Percentiles rank a stretch among this genome's conserved stretches.
Evolutionary conservation across 78 protist species (phyloP).

Genomic region (Guillardia theta): DNA sequence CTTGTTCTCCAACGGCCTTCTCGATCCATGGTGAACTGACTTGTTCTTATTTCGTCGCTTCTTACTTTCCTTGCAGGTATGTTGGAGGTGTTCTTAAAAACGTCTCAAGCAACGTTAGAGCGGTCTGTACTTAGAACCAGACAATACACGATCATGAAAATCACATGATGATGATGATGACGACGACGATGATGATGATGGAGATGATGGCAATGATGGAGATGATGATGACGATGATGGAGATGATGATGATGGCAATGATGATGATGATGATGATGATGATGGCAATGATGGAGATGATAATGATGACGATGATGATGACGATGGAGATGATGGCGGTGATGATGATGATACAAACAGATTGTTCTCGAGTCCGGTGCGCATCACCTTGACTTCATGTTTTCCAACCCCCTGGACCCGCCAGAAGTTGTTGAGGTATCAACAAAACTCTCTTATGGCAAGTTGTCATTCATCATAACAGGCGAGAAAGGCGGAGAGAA

Average conservation of each 20-base stretch:
- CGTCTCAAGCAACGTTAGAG: too few species aligned
- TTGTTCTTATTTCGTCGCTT: too few species aligned
- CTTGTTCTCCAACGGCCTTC: conserved; percentile 42
- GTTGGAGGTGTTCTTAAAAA: too few species aligned
- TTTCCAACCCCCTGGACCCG: conserved; percentile 1
- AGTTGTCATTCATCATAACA: too few species aligned
- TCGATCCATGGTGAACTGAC: conserved; percentile 42
- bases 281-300: not conserved
- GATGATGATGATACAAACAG: not conserved
- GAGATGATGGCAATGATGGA: not conserved
- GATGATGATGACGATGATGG: not conserved
- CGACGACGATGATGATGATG: not conserved
- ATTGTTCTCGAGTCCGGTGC: conserved; percentile 9
- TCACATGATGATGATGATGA: not conserved
- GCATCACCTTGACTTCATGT: conserved; percentile 41
- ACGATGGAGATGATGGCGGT: not conserved
- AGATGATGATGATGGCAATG: not conserved
- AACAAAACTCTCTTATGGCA: too few species aligned
- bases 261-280: not conserved
- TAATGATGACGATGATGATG: not conserved
- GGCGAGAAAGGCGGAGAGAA: too few species aligned
- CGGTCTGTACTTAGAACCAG: too few species aligned
- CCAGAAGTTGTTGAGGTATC: not conserved
- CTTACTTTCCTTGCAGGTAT: too few species aligned
- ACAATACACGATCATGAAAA: not conserved